These are phyloP conservation scores for Penicillium sp. DNA, from an alignment of 2,329 filamentous ascomycete genomes.

Conservation along the genomic window DNA sequence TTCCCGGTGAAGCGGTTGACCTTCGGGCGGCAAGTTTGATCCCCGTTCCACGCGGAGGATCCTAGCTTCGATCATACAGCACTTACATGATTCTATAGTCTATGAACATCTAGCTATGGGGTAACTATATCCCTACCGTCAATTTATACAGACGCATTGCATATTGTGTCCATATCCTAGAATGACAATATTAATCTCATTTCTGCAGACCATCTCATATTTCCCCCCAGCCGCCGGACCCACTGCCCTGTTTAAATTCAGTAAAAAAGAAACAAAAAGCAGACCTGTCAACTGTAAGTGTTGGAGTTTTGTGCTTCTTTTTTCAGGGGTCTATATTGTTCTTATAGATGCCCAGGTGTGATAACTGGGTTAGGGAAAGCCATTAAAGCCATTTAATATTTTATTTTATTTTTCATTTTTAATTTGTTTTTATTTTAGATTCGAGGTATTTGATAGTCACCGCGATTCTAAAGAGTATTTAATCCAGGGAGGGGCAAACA, in stretches of 20 bases:
- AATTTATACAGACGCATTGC: neutral
- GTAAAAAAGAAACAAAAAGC: constrained; percentile 12
- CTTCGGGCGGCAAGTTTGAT: constrained; percentile 8
- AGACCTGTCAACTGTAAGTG: constrained; percentile 24
- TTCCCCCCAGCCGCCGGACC: constrained; percentile 6
- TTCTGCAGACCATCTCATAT: constrained; percentile 5
- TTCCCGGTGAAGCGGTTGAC: constrained; percentile 10
- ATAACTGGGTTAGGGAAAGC: neutral
- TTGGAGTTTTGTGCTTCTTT: neutral
- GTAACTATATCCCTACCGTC: neutral
- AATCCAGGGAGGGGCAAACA: too few species aligned
- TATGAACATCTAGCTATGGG: neutral
- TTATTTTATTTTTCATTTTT: neutral
- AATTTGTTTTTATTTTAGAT: too few species aligned
- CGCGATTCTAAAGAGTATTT: too few species aligned
- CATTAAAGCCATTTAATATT: neutral
- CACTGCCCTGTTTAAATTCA: neutral
- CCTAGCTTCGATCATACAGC: constrained; percentile 10
- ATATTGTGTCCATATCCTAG: neutral
- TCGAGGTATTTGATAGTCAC: too few species aligned
- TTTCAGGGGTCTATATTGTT: neutral
- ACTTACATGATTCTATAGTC: neutral
- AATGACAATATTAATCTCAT: neutral
- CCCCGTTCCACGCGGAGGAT: constrained; percentile 11
- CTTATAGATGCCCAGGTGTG: neutral